Evolutionary conservation across 2,329 filamentous ascomycete genomes (phyloP).

Genomic region (Diplodia seriata): DNA sequence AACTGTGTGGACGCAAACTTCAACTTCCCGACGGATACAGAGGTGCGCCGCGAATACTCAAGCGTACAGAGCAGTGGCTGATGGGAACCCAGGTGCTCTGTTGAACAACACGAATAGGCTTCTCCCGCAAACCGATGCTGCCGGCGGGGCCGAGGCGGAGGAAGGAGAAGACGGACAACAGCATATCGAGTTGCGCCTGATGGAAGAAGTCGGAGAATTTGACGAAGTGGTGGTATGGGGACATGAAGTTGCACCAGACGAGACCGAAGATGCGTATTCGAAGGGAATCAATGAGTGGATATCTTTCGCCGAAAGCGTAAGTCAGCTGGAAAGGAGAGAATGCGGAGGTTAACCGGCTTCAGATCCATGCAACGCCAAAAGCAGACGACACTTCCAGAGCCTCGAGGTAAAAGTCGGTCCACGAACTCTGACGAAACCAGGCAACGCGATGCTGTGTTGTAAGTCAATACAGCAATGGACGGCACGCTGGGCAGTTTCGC

Average conservation of each 20-base stretch:
- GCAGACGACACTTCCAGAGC: not conserved
- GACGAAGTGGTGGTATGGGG: slow-evolving; percentile 82
- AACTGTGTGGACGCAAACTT: slow-evolving; percentile 72
- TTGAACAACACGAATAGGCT: slow-evolving; percentile 34
- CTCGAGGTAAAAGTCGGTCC: too few relatives aligned
- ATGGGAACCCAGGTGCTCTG: slow-evolving; percentile 34
- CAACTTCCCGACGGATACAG: slow-evolving; percentile 74
- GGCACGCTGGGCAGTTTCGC: too few relatives aligned
- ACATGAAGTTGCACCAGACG: slow-evolving; percentile 72
- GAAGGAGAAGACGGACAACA: slow-evolving; percentile 35
- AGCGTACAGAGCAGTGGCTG: not conserved
- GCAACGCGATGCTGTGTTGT: too few relatives aligned
- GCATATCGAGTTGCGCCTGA: slow-evolving; percentile 46
- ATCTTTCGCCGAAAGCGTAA: slow-evolving; percentile 70
- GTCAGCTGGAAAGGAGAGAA: not conserved
- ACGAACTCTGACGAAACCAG: too few relatives aligned
- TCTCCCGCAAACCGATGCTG: slow-evolving; percentile 10
- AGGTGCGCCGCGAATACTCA: slow-evolving; percentile 46
- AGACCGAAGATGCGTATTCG: slow-evolving; percentile 71
- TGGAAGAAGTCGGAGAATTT: slow-evolving; percentile 73
- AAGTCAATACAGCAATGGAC: too few relatives aligned
- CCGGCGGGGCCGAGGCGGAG: slow-evolving; percentile 35
- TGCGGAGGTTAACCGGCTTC: not conserved
- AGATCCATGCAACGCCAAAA: slow-evolving; percentile 20
- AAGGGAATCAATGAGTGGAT: slow-evolving; percentile 84